Conservation (phyloP, 169 alveolate genomes). For the Perkinsus marinus region DNA sequence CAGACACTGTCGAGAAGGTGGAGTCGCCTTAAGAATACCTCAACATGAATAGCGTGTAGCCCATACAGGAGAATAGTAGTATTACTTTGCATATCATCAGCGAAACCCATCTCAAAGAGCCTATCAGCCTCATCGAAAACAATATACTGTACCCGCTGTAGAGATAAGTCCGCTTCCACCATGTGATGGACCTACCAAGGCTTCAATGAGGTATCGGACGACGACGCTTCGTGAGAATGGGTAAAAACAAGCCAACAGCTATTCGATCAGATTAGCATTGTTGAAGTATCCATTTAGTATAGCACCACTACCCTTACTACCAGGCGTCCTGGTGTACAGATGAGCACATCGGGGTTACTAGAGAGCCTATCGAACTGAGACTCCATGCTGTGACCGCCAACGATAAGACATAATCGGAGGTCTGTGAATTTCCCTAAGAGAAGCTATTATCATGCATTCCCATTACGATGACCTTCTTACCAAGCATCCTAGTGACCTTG, state of each 20-base stretch:
- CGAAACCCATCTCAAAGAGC: constrained; percentile 77
- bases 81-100: constrained; percentile 59
- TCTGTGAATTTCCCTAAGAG: constrained; percentile 32
- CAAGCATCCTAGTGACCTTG: constrained; percentile 35
- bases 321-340: constrained; percentile 72
- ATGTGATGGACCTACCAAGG: constrained; percentile 52
- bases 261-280: not conserved
- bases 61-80: not conserved
- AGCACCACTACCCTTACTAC: not conserved
- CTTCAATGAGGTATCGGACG: too few relatives aligned
- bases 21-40: constrained; percentile 52
- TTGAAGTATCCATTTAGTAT: not conserved
- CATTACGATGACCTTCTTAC: not conserved
- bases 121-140: constrained; percentile 87
- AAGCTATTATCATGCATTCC: not conserved
- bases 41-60: too few relatives aligned
- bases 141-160: constrained; percentile 56
- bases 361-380: constrained; percentile 76
- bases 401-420: constrained; percentile 57
- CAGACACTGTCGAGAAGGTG: constrained; percentile 55
- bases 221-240: too few relatives aligned
- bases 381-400: constrained; percentile 81
- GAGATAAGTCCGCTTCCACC: constrained; percentile 60
- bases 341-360: constrained; percentile 70
- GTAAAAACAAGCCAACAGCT: too few relatives aligned